A percentile compares a stretch with the other conserved stretches of the same genome.
Conservation (phyloP, 1,284 basidiomycete genomes). For the Cutaneotrichosporon spelunceum region DNA sequence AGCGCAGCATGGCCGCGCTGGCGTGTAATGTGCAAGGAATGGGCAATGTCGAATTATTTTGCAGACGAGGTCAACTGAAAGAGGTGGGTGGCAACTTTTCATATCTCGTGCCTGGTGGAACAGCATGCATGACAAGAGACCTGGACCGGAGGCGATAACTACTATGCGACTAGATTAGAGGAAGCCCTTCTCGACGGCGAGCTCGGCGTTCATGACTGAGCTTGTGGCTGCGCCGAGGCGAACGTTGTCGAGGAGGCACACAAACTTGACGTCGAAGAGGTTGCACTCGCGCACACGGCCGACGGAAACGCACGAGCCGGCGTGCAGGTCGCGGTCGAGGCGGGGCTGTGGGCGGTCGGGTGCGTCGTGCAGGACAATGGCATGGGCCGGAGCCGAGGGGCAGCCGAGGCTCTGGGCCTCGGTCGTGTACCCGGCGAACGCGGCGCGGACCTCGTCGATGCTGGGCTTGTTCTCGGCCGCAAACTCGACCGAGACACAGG, state of each 20-base stretch:
- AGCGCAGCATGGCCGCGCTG: constrained; percentile 11
- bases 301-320: constrained; percentile 88
- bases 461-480: constrained; percentile 68
- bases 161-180: constrained; percentile 33
- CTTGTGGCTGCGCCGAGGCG: constrained; percentile 95
- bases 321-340: constrained; percentile 84
- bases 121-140: background rate
- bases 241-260: constrained; percentile 92
- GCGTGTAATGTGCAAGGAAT: background rate
- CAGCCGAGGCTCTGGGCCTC: constrained; percentile 76
- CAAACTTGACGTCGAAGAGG: constrained; percentile 94
- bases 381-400: constrained; percentile 79
- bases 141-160: background rate
- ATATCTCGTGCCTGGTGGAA: background rate
- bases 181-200: constrained; percentile 79
- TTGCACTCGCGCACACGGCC: constrained; percentile 86
- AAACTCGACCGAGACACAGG: constrained; percentile 85
- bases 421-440: constrained; percentile 69
- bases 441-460: constrained; percentile 81
- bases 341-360: constrained; percentile 91
- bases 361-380: constrained; percentile 91
- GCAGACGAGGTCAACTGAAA: constrained; percentile 1
- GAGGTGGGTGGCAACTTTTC: constrained; percentile 5
- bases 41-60: background rate
- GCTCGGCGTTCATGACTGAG: constrained; percentile 95